Conservation (phyloP, 257 asterid species). For the Rhazya stricta region DNA sequence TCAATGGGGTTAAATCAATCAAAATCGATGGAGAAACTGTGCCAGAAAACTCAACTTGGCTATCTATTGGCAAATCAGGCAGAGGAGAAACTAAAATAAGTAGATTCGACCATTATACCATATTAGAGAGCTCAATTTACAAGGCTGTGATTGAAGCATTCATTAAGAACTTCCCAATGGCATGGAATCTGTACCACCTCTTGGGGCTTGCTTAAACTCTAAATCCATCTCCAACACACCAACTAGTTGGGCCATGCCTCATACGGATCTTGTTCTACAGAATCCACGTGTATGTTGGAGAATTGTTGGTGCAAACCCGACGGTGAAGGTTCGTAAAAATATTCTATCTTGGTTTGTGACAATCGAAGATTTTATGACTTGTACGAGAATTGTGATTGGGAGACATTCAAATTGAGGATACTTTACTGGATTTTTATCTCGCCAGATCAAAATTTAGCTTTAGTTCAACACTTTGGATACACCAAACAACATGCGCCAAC, state of each 20-base stretch:
- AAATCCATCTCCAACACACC: constrained; percentile 2
- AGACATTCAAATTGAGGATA: constrained; percentile 30
- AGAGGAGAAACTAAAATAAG: constrained; percentile 56
- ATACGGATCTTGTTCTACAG: constrained; percentile 25
- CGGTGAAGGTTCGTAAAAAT: constrained; percentile 43
- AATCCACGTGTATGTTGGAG: constrained; percentile 28
- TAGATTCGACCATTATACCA: constrained; percentile 33
- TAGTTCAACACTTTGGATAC: constrained; percentile 17
- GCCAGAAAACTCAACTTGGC: constrained; percentile 27
- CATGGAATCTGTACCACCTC: constrained; percentile 9
- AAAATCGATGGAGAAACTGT: constrained; percentile 25
- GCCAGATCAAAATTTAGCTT: constrained; percentile 26
- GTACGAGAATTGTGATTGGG: constrained; percentile 34
- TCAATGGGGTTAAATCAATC: constrained; percentile 37
- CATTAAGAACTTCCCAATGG: constrained; percentile 26
- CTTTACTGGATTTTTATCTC: constrained; percentile 27
- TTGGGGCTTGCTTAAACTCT: constrained; percentile 21
- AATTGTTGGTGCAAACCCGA: constrained; percentile 33
- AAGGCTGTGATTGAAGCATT: constrained; percentile 39
- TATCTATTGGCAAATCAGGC: constrained; percentile 30
- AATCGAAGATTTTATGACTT: constrained; percentile 32
- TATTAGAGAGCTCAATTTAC: constrained; percentile 36
- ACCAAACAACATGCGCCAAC: constrained; percentile 22
- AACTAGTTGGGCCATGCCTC: constrained; percentile 16
- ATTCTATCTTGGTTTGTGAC: constrained; percentile 55